Evolutionary conservation across 768 basidiomycete genomes (phyloP).

Genomic region (Ephemerocybe angulata): DNA sequence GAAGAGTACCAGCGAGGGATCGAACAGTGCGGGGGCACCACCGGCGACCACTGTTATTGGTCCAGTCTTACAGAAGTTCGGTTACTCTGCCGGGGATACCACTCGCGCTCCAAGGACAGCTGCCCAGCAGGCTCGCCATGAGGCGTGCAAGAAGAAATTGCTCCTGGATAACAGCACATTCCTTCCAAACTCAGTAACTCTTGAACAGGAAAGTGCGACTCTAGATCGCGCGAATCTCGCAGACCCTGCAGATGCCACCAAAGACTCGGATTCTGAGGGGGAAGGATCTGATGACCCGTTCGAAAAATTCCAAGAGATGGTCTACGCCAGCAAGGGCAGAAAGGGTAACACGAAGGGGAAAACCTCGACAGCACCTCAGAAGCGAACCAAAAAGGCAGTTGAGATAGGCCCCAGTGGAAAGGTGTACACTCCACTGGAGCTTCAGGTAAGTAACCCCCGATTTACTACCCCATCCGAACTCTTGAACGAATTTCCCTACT

Average conservation of each 20-base stretch:
- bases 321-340: conserved; percentile 40
- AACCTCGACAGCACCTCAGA: conserved; percentile 19
- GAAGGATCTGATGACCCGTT: conserved; percentile 42
- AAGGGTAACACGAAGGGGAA: conserved; percentile 15
- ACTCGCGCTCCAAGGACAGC: conserved; percentile 21
- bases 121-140: conserved; percentile 28
- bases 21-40: conserved; percentile 9
- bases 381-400: conserved; percentile 32
- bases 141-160: conserved; percentile 49
- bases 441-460: conserved; percentile 44
- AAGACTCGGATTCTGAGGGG: conserved; percentile 24
- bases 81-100: conserved; percentile 37
- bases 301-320: conserved; percentile 44
- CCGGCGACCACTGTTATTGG: conserved; percentile 8
- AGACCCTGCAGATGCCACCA: conserved; percentile 11
- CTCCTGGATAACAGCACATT: conserved; percentile 43
- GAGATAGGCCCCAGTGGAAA: conserved; percentile 67
- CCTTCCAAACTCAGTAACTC: conserved; percentile 16
- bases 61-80: conserved; percentile 38
- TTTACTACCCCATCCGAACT: not conserved
- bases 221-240: conserved; percentile 10
- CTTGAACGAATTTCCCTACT: not conserved
- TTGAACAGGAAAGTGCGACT: conserved; percentile 8
- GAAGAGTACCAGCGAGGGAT: not conserved
- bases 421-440: conserved; percentile 73